Percentiles rank a stretch among this genome's conserved stretches.
Evolutionary conservation across 208 protist genomes (phyloP).

Genomic region (Trypanosoma cruzi): DNA sequence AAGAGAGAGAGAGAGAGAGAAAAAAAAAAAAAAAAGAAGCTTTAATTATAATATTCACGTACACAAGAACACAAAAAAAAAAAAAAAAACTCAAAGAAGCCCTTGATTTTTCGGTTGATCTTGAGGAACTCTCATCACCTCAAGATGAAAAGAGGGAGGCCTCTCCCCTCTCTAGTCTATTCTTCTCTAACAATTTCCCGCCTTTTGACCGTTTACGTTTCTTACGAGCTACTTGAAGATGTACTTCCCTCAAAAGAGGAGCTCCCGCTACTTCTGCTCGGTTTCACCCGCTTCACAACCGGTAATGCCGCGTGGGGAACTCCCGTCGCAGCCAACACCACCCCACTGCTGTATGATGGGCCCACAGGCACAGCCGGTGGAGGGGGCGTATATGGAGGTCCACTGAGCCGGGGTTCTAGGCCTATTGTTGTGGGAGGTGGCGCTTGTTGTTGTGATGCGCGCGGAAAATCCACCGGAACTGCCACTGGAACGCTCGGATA

Average conservation of each 20-base stretch:
- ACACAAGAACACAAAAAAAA: background rate
- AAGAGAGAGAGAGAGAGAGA: slow-evolving; percentile 14
- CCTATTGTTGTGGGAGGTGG: background rate
- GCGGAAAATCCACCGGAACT: background rate
- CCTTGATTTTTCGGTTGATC: too few relatives aligned
- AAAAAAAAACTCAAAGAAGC: background rate
- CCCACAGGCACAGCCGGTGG: background rate
- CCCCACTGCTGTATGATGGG: slow-evolving; percentile 6
- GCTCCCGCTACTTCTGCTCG: background rate
- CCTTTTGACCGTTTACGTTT: background rate
- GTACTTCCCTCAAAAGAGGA: slow-evolving; percentile 19
- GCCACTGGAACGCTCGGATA: background rate
- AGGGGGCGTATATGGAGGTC: background rate
- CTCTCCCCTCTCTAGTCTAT: background rate
- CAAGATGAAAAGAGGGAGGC: slow-evolving; percentile 1
- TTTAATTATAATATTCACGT: slow-evolving; percentile 1
- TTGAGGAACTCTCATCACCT: too few relatives aligned
- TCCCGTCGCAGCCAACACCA: slow-evolving; percentile 1
- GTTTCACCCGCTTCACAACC: background rate
- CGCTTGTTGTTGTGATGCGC: slow-evolving; percentile 1
- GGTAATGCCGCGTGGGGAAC: slow-evolving; percentile 1
- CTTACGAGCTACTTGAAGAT: slow-evolving; percentile 3
- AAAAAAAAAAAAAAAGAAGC: background rate
- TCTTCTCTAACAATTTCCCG: background rate
- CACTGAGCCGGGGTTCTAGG: slow-evolving; percentile 5